Evolutionary conservation across 2,329 filamentous ascomycete genomes (phyloP).

Genomic region (Rutstroemia sydowiana): DNA sequence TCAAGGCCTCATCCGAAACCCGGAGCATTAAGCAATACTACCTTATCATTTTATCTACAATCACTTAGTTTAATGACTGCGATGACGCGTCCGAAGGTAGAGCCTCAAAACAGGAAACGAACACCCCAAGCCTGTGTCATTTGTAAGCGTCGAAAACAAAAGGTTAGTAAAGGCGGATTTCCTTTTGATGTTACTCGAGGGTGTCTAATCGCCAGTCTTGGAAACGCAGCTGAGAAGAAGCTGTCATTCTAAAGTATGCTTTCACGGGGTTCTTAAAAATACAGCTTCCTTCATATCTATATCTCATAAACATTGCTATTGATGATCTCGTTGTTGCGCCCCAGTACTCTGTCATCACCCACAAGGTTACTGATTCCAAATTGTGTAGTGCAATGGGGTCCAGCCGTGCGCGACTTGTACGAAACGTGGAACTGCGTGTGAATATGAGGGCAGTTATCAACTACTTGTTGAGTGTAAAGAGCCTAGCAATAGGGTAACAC

Average conservation of each 20-base stretch:
- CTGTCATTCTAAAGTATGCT: neutral
- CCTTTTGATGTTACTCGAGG: neutral
- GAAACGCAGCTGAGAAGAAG: neutral
- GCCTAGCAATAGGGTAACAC: neutral
- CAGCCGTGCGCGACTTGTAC: constrained; percentile 51
- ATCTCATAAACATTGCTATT: too few relatives aligned
- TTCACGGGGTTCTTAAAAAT: too few relatives aligned
- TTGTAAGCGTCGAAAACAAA: neutral
- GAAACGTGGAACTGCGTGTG: constrained; percentile 42
- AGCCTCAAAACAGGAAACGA: neutral
- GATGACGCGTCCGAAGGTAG: neutral
- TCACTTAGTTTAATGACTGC: neutral
- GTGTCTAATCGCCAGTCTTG: neutral
- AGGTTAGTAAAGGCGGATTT: neutral
- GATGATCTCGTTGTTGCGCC: neutral
- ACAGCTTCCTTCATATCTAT: too few relatives aligned
- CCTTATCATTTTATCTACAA: too few relatives aligned
- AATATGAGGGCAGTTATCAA: constrained; percentile 31
- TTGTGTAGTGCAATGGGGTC: constrained; percentile 22
- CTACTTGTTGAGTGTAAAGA: neutral
- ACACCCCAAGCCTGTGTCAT: neutral
- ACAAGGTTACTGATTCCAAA: neutral
- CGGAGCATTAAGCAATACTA: too few relatives aligned
- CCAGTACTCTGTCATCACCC: neutral
- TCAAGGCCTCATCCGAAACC: neutral